A percentile compares a stretch with the other conserved stretches of the same genome.
These are phyloP conservation scores for Anethum foeniculum DNA, from an alignment of 140 eudicot genomes.

Conservation along the genomic window DNA sequence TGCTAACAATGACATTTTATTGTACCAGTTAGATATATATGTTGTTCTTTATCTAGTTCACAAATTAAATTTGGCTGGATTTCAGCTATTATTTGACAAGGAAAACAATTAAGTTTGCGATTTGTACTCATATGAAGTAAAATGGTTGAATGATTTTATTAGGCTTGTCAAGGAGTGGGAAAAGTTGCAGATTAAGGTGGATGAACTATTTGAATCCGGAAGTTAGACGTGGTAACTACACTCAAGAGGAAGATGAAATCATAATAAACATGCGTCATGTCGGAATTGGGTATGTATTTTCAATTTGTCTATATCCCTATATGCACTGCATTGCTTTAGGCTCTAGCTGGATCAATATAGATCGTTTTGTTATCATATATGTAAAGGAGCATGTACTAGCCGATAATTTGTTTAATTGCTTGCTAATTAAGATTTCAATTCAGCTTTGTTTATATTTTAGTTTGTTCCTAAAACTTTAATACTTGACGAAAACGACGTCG, in stretches of 20 bases:
- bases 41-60: neutral
- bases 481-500: no score
- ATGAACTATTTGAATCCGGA: slow-evolving; percentile 7
- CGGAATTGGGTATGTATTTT: neutral
- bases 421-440: neutral
- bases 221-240: slow-evolving; percentile 6
- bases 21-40: neutral
- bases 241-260: slow-evolving; percentile 3
- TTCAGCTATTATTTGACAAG: neutral
- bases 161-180: slow-evolving; percentile 5
- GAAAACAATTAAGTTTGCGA: neutral
- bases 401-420: neutral
- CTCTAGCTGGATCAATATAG: neutral
- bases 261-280: neutral
- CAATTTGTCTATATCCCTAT: neutral
- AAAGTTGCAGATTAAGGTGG: slow-evolving; percentile 9
- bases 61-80: neutral
- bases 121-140: neutral
- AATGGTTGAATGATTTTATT: neutral
- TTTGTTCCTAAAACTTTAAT: no score
- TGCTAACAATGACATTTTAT: neutral
- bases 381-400: neutral
- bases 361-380: neutral
- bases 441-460: no score
- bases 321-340: neutral